Conservation (phyloP, 768 basidiomycete species). For the Cantharellus anzutake region DNA sequence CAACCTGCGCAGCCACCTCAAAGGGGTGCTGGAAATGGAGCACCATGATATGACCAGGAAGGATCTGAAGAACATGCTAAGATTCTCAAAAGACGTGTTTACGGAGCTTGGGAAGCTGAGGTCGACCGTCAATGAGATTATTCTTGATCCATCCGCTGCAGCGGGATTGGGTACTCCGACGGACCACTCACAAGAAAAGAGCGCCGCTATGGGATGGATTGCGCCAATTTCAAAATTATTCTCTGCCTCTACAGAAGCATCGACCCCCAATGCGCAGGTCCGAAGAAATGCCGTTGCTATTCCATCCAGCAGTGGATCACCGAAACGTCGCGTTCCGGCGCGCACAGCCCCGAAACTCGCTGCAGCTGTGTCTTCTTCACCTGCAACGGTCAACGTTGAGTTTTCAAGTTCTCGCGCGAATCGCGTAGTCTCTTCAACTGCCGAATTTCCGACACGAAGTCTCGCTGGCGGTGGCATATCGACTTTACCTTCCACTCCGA, state of each 20-base stretch:
- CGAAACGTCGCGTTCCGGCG: neutral
- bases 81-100: conserved; percentile 69
- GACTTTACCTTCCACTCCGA: neutral
- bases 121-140: conserved; percentile 68
- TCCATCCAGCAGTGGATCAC: neutral
- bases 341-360: conserved; percentile 50
- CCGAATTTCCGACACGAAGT: neutral
- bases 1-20: conserved; percentile 54
- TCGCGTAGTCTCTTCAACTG: neutral
- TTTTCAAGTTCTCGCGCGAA: conserved; percentile 31
- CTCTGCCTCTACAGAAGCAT: neutral
- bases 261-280: too few species aligned
- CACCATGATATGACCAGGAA: conserved; percentile 34
- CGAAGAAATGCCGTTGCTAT: neutral
- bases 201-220: conserved; percentile 9
- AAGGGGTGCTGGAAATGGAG: conserved; percentile 22
- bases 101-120: conserved; percentile 67
- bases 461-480: neutral
- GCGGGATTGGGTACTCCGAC: conserved; percentile 41
- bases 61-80: conserved; percentile 69
- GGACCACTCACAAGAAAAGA: neutral
- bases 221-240: conserved; percentile 16
- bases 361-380: conserved; percentile 69
- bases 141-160: conserved; percentile 71
- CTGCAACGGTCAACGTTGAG: conserved; percentile 91